phyloP scores from a whole-genome alignment of 2,329 filamentous ascomycete species.

The Fusarium guadeloupense region DNA sequence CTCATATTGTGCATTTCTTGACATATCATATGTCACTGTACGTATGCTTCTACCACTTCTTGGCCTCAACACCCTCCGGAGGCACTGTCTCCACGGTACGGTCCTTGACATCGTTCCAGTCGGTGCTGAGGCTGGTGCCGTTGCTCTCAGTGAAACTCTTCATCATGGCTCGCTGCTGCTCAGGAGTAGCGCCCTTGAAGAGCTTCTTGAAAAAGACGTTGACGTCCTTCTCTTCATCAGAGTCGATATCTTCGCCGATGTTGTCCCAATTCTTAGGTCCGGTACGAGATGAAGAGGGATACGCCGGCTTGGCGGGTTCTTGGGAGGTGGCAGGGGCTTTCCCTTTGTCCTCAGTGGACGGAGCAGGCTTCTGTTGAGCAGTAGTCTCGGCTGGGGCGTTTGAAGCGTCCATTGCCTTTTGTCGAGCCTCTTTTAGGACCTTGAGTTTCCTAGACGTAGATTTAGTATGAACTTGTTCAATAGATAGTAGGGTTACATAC shows the following conservation, averaged over 20 bases:
- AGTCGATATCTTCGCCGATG: conserved; percentile 65
- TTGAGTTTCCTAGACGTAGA: conserved; percentile 18
- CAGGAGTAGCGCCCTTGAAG: conserved; percentile 78
- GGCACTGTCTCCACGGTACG: conserved; percentile 76
- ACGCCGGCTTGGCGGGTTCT: conserved; percentile 56
- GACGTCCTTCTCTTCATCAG: conserved; percentile 69
- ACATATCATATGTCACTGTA: too few species aligned
- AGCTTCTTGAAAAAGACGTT: conserved; percentile 91
- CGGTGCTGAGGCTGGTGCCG: conserved; percentile 90
- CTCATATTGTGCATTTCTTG: not conserved
- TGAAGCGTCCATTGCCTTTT: conserved; percentile 34
- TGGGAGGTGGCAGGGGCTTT: conserved; percentile 2
- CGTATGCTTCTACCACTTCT: conserved; percentile 63
- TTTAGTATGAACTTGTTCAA: conserved; percentile 4
- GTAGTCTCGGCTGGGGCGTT: not conserved
- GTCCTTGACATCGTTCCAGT: conserved; percentile 83
- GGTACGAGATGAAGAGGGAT: conserved; percentile 85
- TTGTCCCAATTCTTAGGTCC: conserved; percentile 96
- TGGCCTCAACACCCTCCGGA: conserved; percentile 80
- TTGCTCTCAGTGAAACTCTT: conserved; percentile 97
- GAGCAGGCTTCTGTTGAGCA: conserved; percentile 1
- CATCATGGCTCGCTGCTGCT: conserved; percentile 93
- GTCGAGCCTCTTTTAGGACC: conserved; percentile 31
- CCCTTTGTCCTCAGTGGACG: conserved; percentile 11
- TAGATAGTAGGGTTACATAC: conserved; percentile 26